Base-by-base conservation (phyloP, 164 flowering plant species). In the Umbilicus rupestris region DNA sequence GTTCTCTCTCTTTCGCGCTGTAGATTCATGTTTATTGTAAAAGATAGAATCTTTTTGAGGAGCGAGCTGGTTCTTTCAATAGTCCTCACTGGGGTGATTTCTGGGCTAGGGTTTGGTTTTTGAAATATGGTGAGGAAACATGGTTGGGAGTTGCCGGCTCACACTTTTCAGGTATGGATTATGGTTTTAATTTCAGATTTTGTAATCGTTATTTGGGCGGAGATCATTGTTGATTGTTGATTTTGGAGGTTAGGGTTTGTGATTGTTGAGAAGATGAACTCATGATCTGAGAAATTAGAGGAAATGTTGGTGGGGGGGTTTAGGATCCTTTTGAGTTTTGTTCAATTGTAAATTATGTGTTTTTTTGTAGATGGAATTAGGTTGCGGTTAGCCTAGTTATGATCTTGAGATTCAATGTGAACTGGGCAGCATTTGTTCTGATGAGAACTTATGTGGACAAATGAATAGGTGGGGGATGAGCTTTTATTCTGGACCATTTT, bases 71-170 rank as follows among this genome's bases (percentile, higher is more conserved):
- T 1, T 52, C 10, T 10, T n/a, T 31, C 3, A 1, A 0, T 52
- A 52, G 59, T 52, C 59, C 59, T 7, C 30, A 52, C 31, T 24
- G 59, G 16, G 60, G 24, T 24, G 1, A 15, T 28, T 26, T 28
- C 60, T 55, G 60, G 35, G 33, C 19, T 52, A 26, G 60, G 60
- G 31, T 28, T 55, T 28, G 60, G 15, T 28, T 55, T 55, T n/a
- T 55, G 60, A 75, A 83, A 72, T 62, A 91, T 91, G 97, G 93
- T 78, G 82, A 83, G 97, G 77, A 82, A 82, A 69, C 93, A 89
- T 76, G 93, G 96, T 22, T 89, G 94, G 96, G 89, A 92, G 67
- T 79, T 92, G 3, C 97, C 97, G 15, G 97, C 97, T 65, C 97
- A 92, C 75, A 85, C 92, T 20, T 85, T 86, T 67, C 96, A 89